phyloP scores from a whole-genome alignment of 202 grass and related monocot species.

The Panicum virgatum region DNA sequence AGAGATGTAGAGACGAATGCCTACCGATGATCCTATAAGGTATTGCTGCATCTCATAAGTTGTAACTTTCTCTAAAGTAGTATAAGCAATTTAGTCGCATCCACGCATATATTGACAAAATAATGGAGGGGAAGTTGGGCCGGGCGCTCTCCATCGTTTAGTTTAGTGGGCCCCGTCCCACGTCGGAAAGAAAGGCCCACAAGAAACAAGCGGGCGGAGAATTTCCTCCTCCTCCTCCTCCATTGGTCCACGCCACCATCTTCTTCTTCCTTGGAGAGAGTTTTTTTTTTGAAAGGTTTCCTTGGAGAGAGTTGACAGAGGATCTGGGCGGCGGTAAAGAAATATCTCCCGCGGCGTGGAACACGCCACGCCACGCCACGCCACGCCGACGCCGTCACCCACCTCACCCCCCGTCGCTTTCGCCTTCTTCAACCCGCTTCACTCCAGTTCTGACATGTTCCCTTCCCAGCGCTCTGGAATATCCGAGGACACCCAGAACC shows the following conservation, averaged over 20 bases:
- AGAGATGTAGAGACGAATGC: too few species aligned
- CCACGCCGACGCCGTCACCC: background rate
- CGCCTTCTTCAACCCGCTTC: background rate
- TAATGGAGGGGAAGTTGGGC: too few species aligned
- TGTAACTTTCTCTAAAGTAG: too few species aligned
- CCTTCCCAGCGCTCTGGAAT: background rate
- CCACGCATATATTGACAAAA: too few species aligned
- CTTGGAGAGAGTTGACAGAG: too few species aligned
- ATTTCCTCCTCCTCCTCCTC: background rate
- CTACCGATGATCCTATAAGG: too few species aligned
- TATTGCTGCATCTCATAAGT: too few species aligned
- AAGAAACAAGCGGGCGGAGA: background rate
- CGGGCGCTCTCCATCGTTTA: too few species aligned
- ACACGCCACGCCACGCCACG: conserved; percentile 13
- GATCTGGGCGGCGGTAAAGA: too few species aligned
- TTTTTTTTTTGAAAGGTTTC: too few species aligned
- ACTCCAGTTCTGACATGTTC: background rate
- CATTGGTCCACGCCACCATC: background rate
- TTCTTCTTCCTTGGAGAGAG: background rate
- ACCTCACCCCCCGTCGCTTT: background rate
- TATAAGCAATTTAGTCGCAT: too few species aligned
- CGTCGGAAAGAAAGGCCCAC: background rate
- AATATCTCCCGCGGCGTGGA: background rate
- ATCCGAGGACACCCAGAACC: background rate
- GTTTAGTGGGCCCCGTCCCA: too few species aligned